phyloP scores from a whole-genome alignment of 179 eudicot species.

The Sideroxylon spinosum region DNA sequence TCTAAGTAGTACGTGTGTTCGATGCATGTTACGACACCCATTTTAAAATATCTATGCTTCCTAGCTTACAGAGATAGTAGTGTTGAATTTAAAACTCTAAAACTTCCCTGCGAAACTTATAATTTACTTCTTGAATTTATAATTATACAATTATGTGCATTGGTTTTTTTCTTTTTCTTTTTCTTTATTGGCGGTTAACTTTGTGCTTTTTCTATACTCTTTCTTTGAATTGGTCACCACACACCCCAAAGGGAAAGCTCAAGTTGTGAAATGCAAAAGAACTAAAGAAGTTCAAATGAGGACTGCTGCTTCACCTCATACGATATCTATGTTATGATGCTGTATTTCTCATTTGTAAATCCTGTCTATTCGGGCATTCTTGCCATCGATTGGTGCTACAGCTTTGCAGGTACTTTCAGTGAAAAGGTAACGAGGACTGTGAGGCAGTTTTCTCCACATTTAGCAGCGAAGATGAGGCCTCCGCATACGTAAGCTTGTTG shows the following conservation, averaged over 20 bases:
- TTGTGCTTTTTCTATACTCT: not conserved
- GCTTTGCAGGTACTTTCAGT: conserved; percentile 81
- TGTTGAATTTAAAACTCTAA: not conserved
- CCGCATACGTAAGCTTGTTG: conserved; percentile 63
- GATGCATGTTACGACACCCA: too few species aligned
- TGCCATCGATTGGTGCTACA: conserved; percentile 28
- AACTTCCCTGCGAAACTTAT: not conserved
- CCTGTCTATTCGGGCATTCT: not conserved
- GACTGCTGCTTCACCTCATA: not conserved
- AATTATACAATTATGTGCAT: not conserved
- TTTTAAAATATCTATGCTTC: too few species aligned
- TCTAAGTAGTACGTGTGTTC: too few species aligned
- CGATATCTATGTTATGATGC: not conserved
- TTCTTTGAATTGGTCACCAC: not conserved
- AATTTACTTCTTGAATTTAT: not conserved
- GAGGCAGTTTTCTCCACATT: conserved; percentile 76
- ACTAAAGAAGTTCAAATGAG: not conserved
- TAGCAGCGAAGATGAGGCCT: conserved; percentile 96
- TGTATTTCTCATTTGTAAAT: not conserved
- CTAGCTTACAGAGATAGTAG: too few species aligned
- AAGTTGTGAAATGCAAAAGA: not conserved
- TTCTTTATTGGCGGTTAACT: not conserved
- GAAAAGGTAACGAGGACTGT: conserved; percentile 85
- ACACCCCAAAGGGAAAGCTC: not conserved
- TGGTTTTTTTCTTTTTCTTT: not conserved